These are phyloP conservation scores for Termitomyces sp. DNA, from an alignment of 768 basidiomycete genomes.

Conservation along the genomic window DNA sequence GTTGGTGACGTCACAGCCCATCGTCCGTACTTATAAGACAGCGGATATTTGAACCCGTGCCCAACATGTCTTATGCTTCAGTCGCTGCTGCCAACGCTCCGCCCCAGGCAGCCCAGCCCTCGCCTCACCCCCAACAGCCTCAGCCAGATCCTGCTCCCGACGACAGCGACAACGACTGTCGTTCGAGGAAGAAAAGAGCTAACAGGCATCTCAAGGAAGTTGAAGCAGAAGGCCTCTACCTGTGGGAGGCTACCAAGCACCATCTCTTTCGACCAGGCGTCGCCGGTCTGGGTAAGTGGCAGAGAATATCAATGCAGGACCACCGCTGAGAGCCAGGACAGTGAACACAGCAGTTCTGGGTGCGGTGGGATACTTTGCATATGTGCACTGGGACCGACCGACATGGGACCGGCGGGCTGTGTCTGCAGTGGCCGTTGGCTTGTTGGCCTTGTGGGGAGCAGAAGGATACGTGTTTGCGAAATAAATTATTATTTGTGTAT, in stretches of 20 bases:
- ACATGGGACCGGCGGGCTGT: slow-evolving; percentile 63
- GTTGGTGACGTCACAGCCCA: slow-evolving; percentile 7
- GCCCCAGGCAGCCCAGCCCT: slow-evolving; percentile 34
- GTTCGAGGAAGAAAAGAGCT: slow-evolving; percentile 17
- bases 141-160: slow-evolving; percentile 57
- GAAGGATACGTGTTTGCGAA: slow-evolving; percentile 54
- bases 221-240: slow-evolving; percentile 47
- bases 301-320: neutral
- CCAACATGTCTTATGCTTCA: slow-evolving; percentile 69
- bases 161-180: neutral
- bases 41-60: neutral
- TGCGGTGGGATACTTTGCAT: slow-evolving; percentile 58
- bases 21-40: slow-evolving; percentile 5
- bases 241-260: slow-evolving; percentile 49
- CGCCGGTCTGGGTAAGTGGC: slow-evolving; percentile 54
- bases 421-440: slow-evolving; percentile 51
- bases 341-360: slow-evolving; percentile 66
- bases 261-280: slow-evolving; percentile 63
- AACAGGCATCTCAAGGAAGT: slow-evolving; percentile 37
- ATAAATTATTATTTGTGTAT: slow-evolving; percentile 4
- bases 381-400: slow-evolving; percentile 60
- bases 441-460: slow-evolving; percentile 57
- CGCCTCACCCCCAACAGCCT: slow-evolving; percentile 35
- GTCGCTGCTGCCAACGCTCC: slow-evolving; percentile 59
- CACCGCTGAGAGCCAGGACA: slow-evolving; percentile 13